These are phyloP conservation scores for Aegle marmelos DNA, from an alignment of 345 rosid species.

Conservation along the genomic window DNA sequence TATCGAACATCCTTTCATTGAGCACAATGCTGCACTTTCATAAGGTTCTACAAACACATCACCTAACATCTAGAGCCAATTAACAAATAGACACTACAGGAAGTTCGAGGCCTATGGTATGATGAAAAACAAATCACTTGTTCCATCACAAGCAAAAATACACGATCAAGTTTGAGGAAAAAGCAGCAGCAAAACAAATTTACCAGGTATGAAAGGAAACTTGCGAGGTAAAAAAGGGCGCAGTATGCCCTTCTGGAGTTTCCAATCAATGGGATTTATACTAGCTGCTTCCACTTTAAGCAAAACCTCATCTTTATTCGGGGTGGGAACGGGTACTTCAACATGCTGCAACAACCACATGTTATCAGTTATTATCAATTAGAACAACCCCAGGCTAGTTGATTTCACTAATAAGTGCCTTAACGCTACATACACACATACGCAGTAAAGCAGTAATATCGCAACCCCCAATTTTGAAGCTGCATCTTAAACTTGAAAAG, in stretches of 20 bases:
- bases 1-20: background rate
- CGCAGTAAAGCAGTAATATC: too few relatives aligned
- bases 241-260: constrained; percentile 59
- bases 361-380: background rate
- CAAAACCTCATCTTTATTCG: constrained; percentile 53
- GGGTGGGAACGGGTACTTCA: constrained; percentile 47
- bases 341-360: constrained; percentile 49
- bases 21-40: too few relatives aligned
- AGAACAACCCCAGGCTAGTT: background rate
- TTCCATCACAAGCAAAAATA: too few relatives aligned
- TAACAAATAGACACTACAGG: background rate
- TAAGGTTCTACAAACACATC: background rate
- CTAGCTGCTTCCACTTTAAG: constrained; percentile 58
- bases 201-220: constrained; percentile 79
- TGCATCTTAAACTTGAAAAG: background rate
- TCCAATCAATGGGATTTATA: constrained; percentile 73
- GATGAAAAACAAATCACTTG: background rate
- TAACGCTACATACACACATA: too few relatives aligned
- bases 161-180: background rate
- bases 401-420: background rate
- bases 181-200: background rate
- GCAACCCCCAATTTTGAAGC: background rate
- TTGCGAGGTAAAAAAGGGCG: constrained; percentile 62
- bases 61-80: background rate
- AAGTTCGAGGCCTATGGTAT: too few relatives aligned